A percentile compares a stretch with the other conserved stretches of the same genome.
Conservation (phyloP, 2,329 filamentous ascomycete species). For the Fusarium sp. region DNA sequence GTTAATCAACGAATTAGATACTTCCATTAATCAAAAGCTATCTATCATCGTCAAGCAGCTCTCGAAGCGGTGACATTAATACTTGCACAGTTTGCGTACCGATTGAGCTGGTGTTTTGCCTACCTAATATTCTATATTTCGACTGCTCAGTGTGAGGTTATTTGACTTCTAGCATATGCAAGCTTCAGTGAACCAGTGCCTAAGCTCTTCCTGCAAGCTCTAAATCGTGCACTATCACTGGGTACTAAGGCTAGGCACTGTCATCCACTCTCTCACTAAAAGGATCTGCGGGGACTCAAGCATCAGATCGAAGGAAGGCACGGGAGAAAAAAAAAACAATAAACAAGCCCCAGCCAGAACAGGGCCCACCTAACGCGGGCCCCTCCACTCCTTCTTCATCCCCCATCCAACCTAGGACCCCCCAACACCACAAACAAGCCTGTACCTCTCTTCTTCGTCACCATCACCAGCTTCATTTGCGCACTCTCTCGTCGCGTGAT, state of each 20-base stretch:
- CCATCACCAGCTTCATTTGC: slow-evolving; percentile 32
- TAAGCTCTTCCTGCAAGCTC: slow-evolving; percentile 9
- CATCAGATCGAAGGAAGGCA: slow-evolving; percentile 25
- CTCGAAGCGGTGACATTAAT: too few species aligned
- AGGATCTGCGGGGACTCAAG: slow-evolving; percentile 30
- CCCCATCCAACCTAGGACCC: slow-evolving; percentile 31
- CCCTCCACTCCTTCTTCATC: slow-evolving; percentile 29
- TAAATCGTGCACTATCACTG: slow-evolving; percentile 9
- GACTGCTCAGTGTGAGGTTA: slow-evolving; percentile 7
- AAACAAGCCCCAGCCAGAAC: slow-evolving; percentile 37
- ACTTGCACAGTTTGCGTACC: too few species aligned
- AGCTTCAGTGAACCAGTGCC: slow-evolving; percentile 27
- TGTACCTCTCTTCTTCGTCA: slow-evolving; percentile 33
- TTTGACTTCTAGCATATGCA: slow-evolving; percentile 8
- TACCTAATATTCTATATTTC: too few species aligned
- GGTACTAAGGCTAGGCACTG: slow-evolving; percentile 5
- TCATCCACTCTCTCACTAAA: slow-evolving; percentile 14
- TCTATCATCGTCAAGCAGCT: neutral
- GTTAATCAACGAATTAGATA: neutral
- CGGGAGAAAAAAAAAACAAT: slow-evolving; percentile 40
- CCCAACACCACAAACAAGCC: slow-evolving; percentile 34
- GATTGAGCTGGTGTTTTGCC: too few species aligned
- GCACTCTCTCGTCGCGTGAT: slow-evolving; percentile 8
- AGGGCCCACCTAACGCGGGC: slow-evolving; percentile 34
- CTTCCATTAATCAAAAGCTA: neutral